Evolutionary conservation across 2,329 filamentous ascomycete genomes (phyloP), one percentile per base, ranked within the genome.

Genomic region (Ophiosphaerella herpotricha): DNA sequence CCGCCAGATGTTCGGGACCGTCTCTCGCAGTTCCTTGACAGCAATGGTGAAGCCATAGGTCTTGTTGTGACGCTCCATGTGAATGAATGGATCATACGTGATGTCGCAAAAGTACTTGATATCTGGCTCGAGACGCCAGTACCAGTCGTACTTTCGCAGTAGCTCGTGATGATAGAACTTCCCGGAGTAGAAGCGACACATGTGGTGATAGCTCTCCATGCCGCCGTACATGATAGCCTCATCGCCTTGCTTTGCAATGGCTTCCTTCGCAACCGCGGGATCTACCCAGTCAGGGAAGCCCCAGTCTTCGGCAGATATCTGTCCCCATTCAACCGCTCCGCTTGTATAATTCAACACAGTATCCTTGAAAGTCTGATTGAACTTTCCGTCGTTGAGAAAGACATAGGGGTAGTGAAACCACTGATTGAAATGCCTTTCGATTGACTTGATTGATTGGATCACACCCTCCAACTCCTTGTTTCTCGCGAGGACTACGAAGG

Each of bases 61-160:
- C 79, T 99, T 99, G 78, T 97, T 97, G 58, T 84, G 77, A 62
- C 92, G 86, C 54, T 90, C 90, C 94, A 99, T 99, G 73, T 91
- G 87, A 53, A 94, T 81, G 79, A 99, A 99, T 1, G 94, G 94
- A 73, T 99, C 94, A 70, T 99, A 99, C 59, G 94, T 99, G 63
- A 99, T 97, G 72, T 99, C 94, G 76, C 94, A 99, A 79, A 99
- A 99, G 79, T 97, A 99, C 78, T 93, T 97, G 84, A 99, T 97
- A 77, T 99, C 94, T 59, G 94, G 94, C 81, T 99, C 94, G 64
- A 99, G 80, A 57, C 94, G 91, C 94, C 94, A 99, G 80, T 99
- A 99, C 94, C 94, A 99, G 71, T 97, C 91, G 77, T 97, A 99
- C 76, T 97, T 97, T 70, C 89, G 84, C 39, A 99, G 83, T 31